Evolutionary conservation across 1,284 basidiomycete species (phyloP).

Genomic region (Leccinum fallax): DNA sequence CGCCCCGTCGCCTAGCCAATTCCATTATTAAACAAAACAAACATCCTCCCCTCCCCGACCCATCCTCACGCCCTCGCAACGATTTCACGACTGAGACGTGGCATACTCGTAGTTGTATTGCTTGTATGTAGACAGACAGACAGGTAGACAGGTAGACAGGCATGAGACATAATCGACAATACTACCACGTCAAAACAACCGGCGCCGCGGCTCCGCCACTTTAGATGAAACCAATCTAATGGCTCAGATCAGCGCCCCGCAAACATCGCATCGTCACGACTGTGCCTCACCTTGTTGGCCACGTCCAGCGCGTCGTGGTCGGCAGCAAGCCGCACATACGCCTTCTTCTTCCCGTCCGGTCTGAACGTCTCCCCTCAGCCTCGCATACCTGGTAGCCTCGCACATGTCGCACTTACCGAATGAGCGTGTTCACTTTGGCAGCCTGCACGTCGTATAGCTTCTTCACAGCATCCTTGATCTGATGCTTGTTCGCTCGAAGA

Average conservation of each 20-base stretch:
- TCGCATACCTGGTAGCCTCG: neutral
- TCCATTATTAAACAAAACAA: too few species aligned
- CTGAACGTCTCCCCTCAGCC: constrained; percentile 42
- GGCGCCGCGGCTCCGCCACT: neutral
- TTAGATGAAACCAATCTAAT: constrained; percentile 80
- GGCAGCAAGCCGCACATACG: constrained; percentile 92
- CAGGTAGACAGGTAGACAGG: neutral
- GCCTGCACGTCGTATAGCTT: constrained; percentile 98
- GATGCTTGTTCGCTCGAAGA: constrained; percentile 94
- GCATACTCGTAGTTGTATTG: neutral
- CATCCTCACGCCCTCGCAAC: neutral
- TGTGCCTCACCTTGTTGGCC: constrained; percentile 86
- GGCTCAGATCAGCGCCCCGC: constrained; percentile 7
- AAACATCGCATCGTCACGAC: neutral
- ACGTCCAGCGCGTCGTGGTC: constrained; percentile 98
- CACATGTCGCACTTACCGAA: constrained; percentile 63
- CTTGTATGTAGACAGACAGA: neutral
- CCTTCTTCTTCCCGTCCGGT: constrained; percentile 99
- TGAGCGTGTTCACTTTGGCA: constrained; percentile 96
- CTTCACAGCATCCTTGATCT: constrained; percentile 99
- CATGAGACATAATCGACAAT: neutral
- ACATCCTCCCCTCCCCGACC: too few species aligned
- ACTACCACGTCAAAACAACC: neutral
- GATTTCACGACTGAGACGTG: neutral
- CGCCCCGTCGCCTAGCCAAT: too few species aligned